Evolutionary conservation across 1,284 basidiomycete genomes (phyloP), one percentile per base, ranked within the genome.

Genomic region (Mycena citricolor): DNA sequence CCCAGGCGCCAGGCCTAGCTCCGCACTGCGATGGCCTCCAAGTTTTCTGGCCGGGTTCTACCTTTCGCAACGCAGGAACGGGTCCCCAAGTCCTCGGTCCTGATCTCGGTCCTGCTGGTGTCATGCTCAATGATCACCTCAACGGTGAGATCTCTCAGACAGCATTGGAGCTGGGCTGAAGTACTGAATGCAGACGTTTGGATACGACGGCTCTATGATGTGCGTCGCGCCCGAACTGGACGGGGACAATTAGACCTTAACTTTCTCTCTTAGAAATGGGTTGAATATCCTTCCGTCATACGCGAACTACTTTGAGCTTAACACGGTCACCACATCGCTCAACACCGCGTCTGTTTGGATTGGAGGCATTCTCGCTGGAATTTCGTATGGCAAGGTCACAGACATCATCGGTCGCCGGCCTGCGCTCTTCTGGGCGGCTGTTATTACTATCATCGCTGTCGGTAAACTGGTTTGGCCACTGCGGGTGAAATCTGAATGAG

Each of bases 161-260:
- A 31, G n/a, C n/a, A n/a, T n/a, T n/a, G n/a, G n/a, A n/a, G n/a
- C n/a, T n/a, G n/a, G n/a, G n/a, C n/a, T n/a, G n/a, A n/a, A n/a
- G n/a, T n/a, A n/a, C n/a, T n/a, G n/a, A n/a, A n/a, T n/a, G 1
- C 38, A 55, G 52, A 57, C 56, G 11, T 57, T 55, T 45, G 56
- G 56, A 4, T 57, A 57, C 39, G 56, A 57, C 32, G 54, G 45
- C 10, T 55, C 54, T 21, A 57, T 57, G 56, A 52, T 57, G 54
- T 51, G 26, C 31, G 40, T 11, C 19, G 20, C 8, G 5, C 5
- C 11, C 4, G 16, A 35, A 32, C 32, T 6, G 14, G 33, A 13
- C 35, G n/a, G n/a, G n/a, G n/a, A n/a, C n/a, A n/a, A n/a, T n/a
- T n/a, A n/a, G n/a, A n/a, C n/a, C n/a, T n/a, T 43, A 10, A 42